Percentiles rank a stretch among this genome's conserved stretches.
Evolutionary conservation across 495 filamentous ascomycete genomes (phyloP).

Genomic region (Xanthoparmelia taractica): DNA sequence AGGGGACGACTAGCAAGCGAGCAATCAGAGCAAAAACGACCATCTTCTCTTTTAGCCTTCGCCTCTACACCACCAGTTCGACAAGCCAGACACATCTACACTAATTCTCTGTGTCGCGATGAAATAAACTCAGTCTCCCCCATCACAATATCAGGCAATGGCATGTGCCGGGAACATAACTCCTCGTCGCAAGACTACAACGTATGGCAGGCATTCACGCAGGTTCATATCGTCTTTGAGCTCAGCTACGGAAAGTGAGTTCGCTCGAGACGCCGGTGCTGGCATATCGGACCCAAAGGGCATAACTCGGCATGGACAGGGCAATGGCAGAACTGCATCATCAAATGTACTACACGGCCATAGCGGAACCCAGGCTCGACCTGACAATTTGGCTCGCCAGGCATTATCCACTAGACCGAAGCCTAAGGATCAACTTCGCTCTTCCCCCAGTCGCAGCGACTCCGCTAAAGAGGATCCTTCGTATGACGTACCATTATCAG

Average conservation of each 20-base stretch:
- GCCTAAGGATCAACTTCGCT: slow-evolving; percentile 1
- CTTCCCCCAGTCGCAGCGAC: not conserved
- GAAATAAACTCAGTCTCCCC: not conserved
- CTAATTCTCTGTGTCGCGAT: not conserved
- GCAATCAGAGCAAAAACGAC: not conserved
- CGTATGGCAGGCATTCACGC: slow-evolving; percentile 41
- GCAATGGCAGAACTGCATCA: not conserved
- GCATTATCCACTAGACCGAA: not conserved
- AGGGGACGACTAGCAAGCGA: not conserved
- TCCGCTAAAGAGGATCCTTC: slow-evolving; percentile 17
- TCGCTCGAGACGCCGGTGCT: slow-evolving; percentile 7
- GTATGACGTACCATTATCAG: slow-evolving; percentile 37
- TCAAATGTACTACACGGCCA: not conserved
- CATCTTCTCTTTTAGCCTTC: not conserved
- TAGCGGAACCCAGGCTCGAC: not conserved
- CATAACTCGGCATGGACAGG: not conserved
- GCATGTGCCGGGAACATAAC: slow-evolving; percentile 14
- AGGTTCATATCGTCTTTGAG: slow-evolving; percentile 16
- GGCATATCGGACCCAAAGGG: not conserved
- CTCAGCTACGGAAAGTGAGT: not conserved
- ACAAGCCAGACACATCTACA: not conserved
- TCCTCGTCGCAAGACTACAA: slow-evolving; percentile 38
- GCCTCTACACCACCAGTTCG: not conserved
- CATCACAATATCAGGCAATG: not conserved
- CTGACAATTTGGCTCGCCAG: not conserved